Conservation (phyloP, 768 basidiomycete genomes). For the Boletus subparvulus region DNA sequence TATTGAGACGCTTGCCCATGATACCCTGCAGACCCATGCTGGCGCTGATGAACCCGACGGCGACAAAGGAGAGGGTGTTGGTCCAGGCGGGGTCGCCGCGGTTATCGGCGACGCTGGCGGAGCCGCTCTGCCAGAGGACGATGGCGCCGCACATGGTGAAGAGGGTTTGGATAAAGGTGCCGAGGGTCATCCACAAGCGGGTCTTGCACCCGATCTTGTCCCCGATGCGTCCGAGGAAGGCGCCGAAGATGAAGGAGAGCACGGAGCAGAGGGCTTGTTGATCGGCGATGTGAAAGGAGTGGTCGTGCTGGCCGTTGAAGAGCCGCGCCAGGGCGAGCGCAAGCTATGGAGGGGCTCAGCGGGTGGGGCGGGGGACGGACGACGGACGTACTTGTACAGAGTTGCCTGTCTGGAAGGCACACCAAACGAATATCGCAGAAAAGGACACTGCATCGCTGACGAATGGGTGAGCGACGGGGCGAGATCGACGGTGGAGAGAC, state of each 20-base stretch:
- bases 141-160: constrained; percentile 75
- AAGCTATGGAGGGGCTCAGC: constrained; percentile 44
- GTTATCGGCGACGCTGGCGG: constrained; percentile 49
- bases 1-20: constrained; percentile 76
- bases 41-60: constrained; percentile 77
- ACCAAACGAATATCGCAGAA: constrained; percentile 81
- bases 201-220: constrained; percentile 73
- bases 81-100: constrained; percentile 72
- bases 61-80: constrained; percentile 61
- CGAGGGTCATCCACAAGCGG: constrained; percentile 69
- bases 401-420: constrained; percentile 83
- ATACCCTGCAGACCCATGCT: constrained; percentile 81
- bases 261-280: constrained; percentile 83
- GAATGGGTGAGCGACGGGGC: neutral
- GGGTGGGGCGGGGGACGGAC: neutral
- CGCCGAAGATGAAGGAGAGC: constrained; percentile 71
- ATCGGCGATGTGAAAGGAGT: constrained; percentile 74
- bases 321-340: constrained; percentile 79
- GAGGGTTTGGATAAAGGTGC: constrained; percentile 72
- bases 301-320: constrained; percentile 56
- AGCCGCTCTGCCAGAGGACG: constrained; percentile 66
- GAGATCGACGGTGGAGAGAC: constrained; percentile 23
- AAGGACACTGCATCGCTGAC: constrained; percentile 71
- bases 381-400: constrained; percentile 52
- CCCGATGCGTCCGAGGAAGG: constrained; percentile 82